Conservation (phyloP, 2,329 filamentous ascomycete genomes). For the Pyrenochaeta sp. region DNA sequence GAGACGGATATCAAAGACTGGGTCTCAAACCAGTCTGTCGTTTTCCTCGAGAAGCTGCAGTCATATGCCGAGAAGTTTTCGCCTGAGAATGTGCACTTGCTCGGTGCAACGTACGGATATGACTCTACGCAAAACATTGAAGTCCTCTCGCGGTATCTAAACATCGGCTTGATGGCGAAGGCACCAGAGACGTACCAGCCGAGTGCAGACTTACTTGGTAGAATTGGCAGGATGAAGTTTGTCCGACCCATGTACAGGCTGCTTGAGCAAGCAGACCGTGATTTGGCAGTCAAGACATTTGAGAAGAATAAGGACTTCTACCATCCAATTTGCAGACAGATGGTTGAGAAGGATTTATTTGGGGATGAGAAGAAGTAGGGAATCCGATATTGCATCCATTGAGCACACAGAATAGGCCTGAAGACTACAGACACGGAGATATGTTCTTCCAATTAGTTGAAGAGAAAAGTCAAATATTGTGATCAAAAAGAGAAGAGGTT, state of each 20-base stretch:
- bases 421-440: too few relatives aligned
- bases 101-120: constrained; percentile 77
- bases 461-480: too few relatives aligned
- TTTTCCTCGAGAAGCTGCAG: constrained; percentile 85
- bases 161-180: constrained; percentile 78
- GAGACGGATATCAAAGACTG: constrained; percentile 75
- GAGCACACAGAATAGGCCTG: too few relatives aligned
- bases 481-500: too few relatives aligned
- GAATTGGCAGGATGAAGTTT: constrained; percentile 96
- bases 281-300: constrained; percentile 82
- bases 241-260: constrained; percentile 84
- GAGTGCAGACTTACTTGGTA: constrained; percentile 77
- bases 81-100: constrained; percentile 70
- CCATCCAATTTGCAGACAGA: constrained; percentile 81
- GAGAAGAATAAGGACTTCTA: constrained; percentile 91
- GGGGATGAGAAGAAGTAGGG: constrained; percentile 41
- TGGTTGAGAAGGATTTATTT: constrained; percentile 86
- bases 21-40: constrained; percentile 87
- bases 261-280: constrained; percentile 76
- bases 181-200: constrained; percentile 74
- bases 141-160: constrained; percentile 80
- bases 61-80: constrained; percentile 71
- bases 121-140: constrained; percentile 83
- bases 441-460: too few relatives aligned
- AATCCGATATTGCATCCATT: background rate